These are phyloP conservation scores for Schizochytrium sp. DNA, from an alignment of 108 stramenopile species.

Conservation along the genomic window DNA sequence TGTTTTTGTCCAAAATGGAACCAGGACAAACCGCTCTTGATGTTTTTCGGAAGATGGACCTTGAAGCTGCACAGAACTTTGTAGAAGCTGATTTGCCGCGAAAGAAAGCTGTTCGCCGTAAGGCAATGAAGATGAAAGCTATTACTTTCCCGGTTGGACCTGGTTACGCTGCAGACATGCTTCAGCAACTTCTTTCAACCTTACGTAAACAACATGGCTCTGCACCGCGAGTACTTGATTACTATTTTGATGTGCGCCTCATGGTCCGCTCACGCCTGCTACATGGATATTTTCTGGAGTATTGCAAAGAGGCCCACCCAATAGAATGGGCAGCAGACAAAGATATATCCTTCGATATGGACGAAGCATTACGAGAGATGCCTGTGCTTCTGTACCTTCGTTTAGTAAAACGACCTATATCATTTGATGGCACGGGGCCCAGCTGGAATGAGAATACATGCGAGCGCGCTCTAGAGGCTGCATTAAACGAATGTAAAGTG, in stretches of 20 bases:
- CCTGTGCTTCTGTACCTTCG: constrained; percentile 15
- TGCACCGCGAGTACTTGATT: not conserved
- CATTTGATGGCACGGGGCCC: not conserved
- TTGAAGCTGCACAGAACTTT: no score
- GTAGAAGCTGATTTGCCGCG: no score
- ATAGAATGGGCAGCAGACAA: no score
- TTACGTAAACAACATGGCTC: no score
- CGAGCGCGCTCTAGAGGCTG: not conserved
- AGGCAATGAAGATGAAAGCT: no score
- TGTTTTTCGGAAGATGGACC: no score
- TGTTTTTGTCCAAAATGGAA: no score
- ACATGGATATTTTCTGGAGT: not conserved
- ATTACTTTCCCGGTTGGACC: no score
- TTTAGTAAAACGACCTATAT: not conserved
- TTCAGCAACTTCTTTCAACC: not conserved
- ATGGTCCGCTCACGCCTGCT: constrained; percentile 2
- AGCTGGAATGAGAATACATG: not conserved
- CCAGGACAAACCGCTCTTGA: no score
- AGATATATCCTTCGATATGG: not conserved
- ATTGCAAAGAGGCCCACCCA: not conserved
- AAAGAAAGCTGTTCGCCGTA: no score
- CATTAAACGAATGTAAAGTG: not conserved
- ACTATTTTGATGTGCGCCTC: not conserved
- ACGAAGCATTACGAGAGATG: not conserved
- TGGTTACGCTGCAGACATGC: not conserved